Base-by-base conservation (phyloP, 495 filamentous ascomycete genomes). In the Trypethelium eluteriae region DNA sequence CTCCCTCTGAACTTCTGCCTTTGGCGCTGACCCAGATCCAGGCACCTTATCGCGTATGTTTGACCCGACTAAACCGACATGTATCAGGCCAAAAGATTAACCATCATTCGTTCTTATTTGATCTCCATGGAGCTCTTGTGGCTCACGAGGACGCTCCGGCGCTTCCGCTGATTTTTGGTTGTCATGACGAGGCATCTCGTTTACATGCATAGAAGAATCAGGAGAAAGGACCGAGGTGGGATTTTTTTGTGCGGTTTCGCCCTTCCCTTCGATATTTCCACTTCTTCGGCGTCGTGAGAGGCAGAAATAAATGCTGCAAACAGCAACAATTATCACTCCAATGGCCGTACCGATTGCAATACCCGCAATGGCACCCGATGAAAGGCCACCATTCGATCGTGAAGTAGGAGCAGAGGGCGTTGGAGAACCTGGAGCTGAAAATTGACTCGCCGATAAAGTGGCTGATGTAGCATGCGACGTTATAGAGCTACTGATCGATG, bases 261-360 rank as follows among this genome's bases (percentile, higher is more conserved):
- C 18, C 11, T 53, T 18, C 12, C 16, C 18, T n/a, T 5, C n/a
- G 11, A 53, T n/a, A 14, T 53, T 14, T 16, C 49, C 12, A 14
- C 16, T 9, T 53, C 18, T 53, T 18, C 49, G 49, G 49, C 49
- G 49, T 25, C 49, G 11, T 25, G 49, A 53, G 18, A 53, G 11
- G 18, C 18, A 53, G 49, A 16, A 53, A 5, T 14, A 53, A n/a
- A 53, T 53, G n/a, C 49, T n/a, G 49, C 11, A 25, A 2, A 53
- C 49, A 14, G 49, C 16, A 53, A n/a, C 16, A 16, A 53, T 11
- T 18, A 18, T 53, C 5, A n/a, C 49, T 53, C 11, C 49, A 18
- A 53, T 14, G n/a, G 49, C 49, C 18, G n/a, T n/a, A 53, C 49
- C 49, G n/a, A 53, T n/a, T 53, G 12, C 49, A 53, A 53, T 53